These are phyloP conservation scores for Xeromyces bisporus DNA, from an alignment of 495 filamentous ascomycete species.

Conservation along the genomic window DNA sequence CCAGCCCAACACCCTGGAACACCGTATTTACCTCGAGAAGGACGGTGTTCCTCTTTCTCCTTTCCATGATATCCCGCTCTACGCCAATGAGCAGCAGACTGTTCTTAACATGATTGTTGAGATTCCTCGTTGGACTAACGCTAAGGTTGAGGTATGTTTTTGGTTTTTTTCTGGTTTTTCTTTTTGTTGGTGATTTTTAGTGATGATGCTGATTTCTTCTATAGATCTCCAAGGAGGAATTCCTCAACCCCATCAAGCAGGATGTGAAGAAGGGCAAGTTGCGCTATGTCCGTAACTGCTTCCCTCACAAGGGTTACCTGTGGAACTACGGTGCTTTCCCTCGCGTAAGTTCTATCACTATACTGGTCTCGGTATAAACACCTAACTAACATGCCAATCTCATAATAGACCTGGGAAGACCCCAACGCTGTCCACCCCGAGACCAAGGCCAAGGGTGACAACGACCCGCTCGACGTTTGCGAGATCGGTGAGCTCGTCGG, in stretches of 20 bases:
- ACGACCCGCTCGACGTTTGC: conserved; percentile 98
- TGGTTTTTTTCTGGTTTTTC: neutral
- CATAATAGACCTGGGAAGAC: conserved; percentile 86
- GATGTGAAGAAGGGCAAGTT: conserved; percentile 26
- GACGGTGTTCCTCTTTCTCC: conserved; percentile 86
- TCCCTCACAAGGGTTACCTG: conserved; percentile 88
- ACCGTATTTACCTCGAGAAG: conserved; percentile 94
- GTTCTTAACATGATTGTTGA: conserved; percentile 98
- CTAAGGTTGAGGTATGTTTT: conserved; percentile 78
- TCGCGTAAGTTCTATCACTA: conserved; percentile 50
- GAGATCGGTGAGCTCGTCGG: conserved; percentile 97
- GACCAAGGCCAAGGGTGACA: conserved; percentile 99
- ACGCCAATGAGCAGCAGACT: conserved; percentile 83
- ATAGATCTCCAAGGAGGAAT: conserved; percentile 76
- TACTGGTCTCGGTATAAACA: too few relatives aligned
- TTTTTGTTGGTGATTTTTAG: neutral
- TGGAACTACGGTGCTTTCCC: conserved; percentile 96
- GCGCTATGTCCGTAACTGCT: conserved; percentile 86
- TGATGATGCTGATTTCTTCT: neutral
- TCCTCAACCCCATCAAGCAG: conserved; percentile 74
- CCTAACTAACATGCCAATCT: too few relatives aligned
- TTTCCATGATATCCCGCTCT: conserved; percentile 98
- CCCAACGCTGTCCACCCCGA: conserved; percentile 88
- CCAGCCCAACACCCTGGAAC: conserved; percentile 81
- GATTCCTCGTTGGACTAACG: conserved; percentile 99